These are phyloP conservation scores for Carex parvula DNA, from an alignment of 176 grass and related monocot species.

Conservation along the genomic window DNA sequence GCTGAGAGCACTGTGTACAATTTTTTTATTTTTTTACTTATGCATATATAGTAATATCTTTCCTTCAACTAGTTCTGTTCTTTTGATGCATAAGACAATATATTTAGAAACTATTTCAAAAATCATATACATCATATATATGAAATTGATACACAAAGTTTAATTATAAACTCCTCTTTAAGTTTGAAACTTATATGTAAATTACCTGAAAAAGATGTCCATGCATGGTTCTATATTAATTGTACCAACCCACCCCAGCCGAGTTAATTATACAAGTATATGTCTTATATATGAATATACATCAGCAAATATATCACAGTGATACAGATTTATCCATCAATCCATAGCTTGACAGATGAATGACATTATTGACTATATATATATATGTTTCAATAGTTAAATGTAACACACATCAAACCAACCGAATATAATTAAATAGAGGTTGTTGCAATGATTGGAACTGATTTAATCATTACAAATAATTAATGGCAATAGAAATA, in stretches of 20 bases:
- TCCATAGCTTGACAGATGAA: not conserved
- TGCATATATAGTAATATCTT: not conserved
- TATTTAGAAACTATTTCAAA: not conserved
- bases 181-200: not conserved
- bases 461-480: not conserved
- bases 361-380: not conserved
- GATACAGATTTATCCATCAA: not conserved
- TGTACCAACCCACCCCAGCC: not conserved
- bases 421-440: not conserved
- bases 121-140: not conserved
- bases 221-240: not conserved
- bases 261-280: not conserved
- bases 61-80: not conserved
- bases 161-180: not conserved
- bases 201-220: not conserved
- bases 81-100: not conserved
- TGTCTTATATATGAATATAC: not conserved
- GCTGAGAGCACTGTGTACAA: not conserved
- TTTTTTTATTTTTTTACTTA: not conserved
- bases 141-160: not conserved
- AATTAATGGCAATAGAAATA: not conserved
- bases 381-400: not conserved
- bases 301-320: not conserved
- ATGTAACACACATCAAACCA: not conserved
- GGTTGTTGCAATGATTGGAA: constrained; percentile 16